Base-by-base conservation (phyloP, 805 yeast genomes). In the Saccharomycopsis vini region DNA sequence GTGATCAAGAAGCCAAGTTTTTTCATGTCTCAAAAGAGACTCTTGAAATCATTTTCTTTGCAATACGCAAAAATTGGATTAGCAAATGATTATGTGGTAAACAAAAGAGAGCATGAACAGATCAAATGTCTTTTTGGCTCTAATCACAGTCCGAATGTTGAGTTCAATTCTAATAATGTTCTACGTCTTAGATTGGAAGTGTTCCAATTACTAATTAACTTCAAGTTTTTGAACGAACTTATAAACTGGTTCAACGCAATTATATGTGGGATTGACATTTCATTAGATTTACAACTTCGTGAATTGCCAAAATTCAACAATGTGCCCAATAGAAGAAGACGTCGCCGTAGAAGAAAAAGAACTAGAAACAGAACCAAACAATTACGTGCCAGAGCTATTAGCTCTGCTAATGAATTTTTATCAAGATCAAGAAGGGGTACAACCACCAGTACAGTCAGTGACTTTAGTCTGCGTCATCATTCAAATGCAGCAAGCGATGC, bases 311-410 rank as follows among this genome's bases (percentile, higher is more conserved):
- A 69, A 33, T 86, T 81, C 56, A 70, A 95, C 55, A 80, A 92
- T 1, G 87, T 58, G 88, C 24, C 78, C 71, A 31, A 71, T 74
- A 37, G 71, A 97, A 39, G 79, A 75, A 40, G 62, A 77, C 57
- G 96, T 95, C 10, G 72, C 69, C 35, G 87, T 80, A 56, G 71
- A 92, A 56, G 79, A 90, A 1, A 86, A 85, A 13, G 95, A 95
- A 5, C 22, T 16, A 5, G 36, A 19, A 41, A 32, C 6, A 10
- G 5, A 30, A 10, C n/a, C 5, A 10, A 7, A n/a, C n/a, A n/a
- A n/a, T n/a, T 15, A 3, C 20, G 44, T 16, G 15, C 32, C 18
- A 38, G 46, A 33, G 39, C 46, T 10, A 32, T 39, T 2, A 42
- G 46, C 16, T 26, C 36, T 24, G 42, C 50, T 7, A 39, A 32